These are phyloP conservation scores for Chlorella sp. DNA, from an alignment of 139 green algal species.

Conservation along the genomic window DNA sequence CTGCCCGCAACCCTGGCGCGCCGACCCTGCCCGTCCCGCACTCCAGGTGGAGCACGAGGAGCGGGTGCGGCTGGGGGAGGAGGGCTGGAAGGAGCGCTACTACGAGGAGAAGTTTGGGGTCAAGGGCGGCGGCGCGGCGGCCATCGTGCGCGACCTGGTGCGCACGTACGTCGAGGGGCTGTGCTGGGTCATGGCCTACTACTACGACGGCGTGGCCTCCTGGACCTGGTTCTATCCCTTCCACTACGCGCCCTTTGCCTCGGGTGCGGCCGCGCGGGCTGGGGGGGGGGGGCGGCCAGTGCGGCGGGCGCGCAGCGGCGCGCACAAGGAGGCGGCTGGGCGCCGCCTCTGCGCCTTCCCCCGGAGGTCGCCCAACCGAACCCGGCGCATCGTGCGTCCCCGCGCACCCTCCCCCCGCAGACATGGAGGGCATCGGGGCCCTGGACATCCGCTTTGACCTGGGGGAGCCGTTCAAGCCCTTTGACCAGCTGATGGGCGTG, in stretches of 20 bases:
- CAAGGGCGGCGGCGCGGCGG: slow-evolving; percentile 22
- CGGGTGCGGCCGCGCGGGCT: slow-evolving; percentile 9
- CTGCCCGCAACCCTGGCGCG: no score
- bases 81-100: slow-evolving; percentile 93
- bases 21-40: no score
- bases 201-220: slow-evolving; percentile 82
- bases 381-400: not conserved
- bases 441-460: slow-evolving; percentile 81
- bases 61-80: slow-evolving; percentile 84
- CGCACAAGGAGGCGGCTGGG: no score
- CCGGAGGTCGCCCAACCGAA: not conserved
- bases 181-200: slow-evolving; percentile 96
- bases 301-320: no score
- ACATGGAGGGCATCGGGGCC: slow-evolving; percentile 68
- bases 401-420: slow-evolving; percentile 19
- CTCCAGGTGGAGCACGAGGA: slow-evolving; percentile 74
- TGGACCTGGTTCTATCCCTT: slow-evolving; percentile 95
- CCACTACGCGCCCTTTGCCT: slow-evolving; percentile 99
- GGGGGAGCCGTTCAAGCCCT: slow-evolving; percentile 92
- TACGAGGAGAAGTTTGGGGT: slow-evolving; percentile 68
- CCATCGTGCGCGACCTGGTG: slow-evolving; percentile 66
- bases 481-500: slow-evolving; percentile 99
- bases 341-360: not conserved
- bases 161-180: slow-evolving; percentile 90
- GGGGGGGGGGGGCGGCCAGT: not conserved